Evolutionary conservation across 257 asterid species (phyloP).

Genomic region (Thymus quinquecostatus): DNA sequence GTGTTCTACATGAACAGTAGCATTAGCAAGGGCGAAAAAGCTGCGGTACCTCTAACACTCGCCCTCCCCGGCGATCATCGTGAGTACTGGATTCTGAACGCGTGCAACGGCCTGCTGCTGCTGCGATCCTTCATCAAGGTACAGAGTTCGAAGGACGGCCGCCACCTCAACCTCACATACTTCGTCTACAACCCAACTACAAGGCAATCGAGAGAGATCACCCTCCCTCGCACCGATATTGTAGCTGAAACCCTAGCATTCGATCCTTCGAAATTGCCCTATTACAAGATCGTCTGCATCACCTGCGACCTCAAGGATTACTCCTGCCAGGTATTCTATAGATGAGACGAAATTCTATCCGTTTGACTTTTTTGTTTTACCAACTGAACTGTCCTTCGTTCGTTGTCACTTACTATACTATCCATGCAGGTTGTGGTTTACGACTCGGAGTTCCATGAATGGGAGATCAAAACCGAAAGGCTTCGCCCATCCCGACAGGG

Average conservation of each 20-base stretch:
- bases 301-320: too few relatives aligned
- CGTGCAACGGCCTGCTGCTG: conserved; percentile 5
- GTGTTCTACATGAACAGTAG: background rate
- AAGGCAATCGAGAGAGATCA: background rate
- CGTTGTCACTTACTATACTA: too few relatives aligned
- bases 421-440: background rate
- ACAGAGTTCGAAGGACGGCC: too few relatives aligned
- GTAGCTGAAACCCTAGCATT: background rate
- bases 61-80: too few relatives aligned
- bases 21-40: too few relatives aligned
- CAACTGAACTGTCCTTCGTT: too few relatives aligned
- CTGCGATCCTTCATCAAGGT: background rate
- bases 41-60: too few relatives aligned
- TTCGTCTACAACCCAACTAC: conserved; percentile 7
- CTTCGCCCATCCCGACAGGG: too few relatives aligned
- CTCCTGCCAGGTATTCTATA: too few relatives aligned
- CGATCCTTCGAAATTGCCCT: background rate
- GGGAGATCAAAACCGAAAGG: background rate
- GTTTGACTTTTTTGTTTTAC: too few relatives aligned
- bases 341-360: too few relatives aligned
- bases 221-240: background rate
- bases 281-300: conserved; percentile 16
- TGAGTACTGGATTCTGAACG: too few relatives aligned
- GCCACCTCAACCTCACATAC: background rate
- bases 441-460: background rate